These are phyloP conservation scores for Rozella allomycis DNA, from an alignment of 371 early-diverging fungal species.

Conservation along the genomic window DNA sequence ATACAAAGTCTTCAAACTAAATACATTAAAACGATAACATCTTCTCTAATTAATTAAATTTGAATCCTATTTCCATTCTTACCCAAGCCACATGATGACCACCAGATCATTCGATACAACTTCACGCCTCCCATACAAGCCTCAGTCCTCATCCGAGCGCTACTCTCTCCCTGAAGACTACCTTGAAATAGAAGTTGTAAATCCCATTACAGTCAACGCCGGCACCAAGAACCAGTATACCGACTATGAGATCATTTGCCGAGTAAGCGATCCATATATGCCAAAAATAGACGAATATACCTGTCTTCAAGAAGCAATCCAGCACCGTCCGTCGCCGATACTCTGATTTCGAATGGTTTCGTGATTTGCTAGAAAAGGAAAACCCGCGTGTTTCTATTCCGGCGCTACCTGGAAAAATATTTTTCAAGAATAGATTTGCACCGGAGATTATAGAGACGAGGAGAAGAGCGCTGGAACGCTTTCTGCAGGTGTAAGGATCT, in stretches of 20 bases:
- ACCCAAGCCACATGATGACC: too few relatives aligned
- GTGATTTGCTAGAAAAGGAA: constrained; percentile 77
- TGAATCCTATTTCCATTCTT: too few relatives aligned
- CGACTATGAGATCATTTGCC: constrained; percentile 83
- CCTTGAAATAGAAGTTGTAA: constrained; percentile 30
- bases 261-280: constrained; percentile 25
- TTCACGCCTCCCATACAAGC: too few relatives aligned
- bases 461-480: constrained; percentile 72
- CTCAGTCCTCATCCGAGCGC: too few relatives aligned
- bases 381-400: constrained; percentile 77
- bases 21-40: too few relatives aligned
- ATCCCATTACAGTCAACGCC: neutral
- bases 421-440: constrained; percentile 64
- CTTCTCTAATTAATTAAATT: too few relatives aligned
- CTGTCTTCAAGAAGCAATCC: constrained; percentile 69
- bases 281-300: constrained; percentile 69
- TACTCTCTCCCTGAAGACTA: constrained; percentile 91
- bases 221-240: constrained; percentile 46
- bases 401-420: constrained; percentile 85
- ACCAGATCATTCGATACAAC: too few relatives aligned
- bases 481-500: constrained; percentile 72
- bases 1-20: too few relatives aligned
- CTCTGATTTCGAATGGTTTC: constrained; percentile 94
- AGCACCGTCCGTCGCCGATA: constrained; percentile 77
- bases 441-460: constrained; percentile 85